Evolutionary conservation across 805 yeast species (phyloP).

Genomic region (Tetrapisispora namnaoensis): DNA sequence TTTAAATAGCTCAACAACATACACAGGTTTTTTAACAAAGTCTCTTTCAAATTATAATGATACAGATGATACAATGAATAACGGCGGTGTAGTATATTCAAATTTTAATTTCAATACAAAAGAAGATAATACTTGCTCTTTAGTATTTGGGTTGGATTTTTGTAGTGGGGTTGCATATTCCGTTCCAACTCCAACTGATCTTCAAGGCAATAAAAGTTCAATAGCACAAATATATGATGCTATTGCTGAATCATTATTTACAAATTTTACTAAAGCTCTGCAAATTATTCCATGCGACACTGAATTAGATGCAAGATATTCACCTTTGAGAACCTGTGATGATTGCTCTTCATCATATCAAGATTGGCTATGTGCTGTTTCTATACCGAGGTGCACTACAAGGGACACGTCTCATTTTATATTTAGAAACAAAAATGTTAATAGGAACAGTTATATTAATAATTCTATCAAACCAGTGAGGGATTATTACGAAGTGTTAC

Average conservation of each 20-base stretch:
- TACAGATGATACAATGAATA: conserved; percentile 22
- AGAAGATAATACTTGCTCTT: conserved; percentile 49
- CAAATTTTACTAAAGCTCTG: conserved; percentile 64
- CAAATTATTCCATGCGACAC: conserved; percentile 71
- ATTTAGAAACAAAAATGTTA: conserved; percentile 37
- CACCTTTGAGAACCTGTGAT: conserved; percentile 64
- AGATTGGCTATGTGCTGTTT: conserved; percentile 82
- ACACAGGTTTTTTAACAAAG: conserved; percentile 54
- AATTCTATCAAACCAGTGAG: conserved; percentile 42
- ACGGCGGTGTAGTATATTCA: conserved; percentile 58
- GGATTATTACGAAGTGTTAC: conserved; percentile 69
- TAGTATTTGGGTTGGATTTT: conserved; percentile 65
- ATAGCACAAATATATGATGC: conserved; percentile 50
- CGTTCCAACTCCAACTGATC: conserved; percentile 49
- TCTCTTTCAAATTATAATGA: conserved; percentile 28
- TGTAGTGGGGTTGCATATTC: conserved; percentile 80
- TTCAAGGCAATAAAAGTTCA: conserved; percentile 26
- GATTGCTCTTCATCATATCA: conserved; percentile 65
- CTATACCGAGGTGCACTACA: conserved; percentile 79
- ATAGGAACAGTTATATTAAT: conserved; percentile 55
- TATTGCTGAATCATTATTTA: conserved; percentile 45
- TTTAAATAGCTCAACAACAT: conserved; percentile 49
- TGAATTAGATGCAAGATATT: conserved; percentile 52
- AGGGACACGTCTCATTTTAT: conserved; percentile 35
- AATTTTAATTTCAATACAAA: conserved; percentile 50